Conservation (phyloP, 306 rosid species). For the Calophaca sinica region DNA sequence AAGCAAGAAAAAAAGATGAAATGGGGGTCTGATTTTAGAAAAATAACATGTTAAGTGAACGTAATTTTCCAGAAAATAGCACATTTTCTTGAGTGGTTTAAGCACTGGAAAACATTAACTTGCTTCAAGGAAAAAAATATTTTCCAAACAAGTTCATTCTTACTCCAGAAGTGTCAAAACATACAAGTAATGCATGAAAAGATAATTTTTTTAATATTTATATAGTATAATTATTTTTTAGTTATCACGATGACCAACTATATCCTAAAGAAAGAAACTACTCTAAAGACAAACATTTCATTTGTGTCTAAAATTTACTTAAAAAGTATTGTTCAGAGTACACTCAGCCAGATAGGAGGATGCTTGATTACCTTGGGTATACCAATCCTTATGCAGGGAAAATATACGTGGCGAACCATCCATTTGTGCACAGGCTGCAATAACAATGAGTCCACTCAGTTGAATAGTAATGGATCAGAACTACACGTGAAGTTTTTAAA, state of each 20-base stretch:
- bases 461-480: constrained; percentile 30
- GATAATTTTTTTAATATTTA: background rate
- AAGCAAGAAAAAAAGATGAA: constrained; percentile 4
- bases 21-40: constrained; percentile 1
- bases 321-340: constrained; percentile 22
- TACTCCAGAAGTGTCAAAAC: constrained; percentile 28
- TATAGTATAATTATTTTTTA: background rate
- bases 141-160: constrained; percentile 3
- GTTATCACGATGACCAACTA: constrained; percentile 19
- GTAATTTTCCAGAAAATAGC: constrained; percentile 18
- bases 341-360: constrained; percentile 17
- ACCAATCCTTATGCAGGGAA: constrained; percentile 84
- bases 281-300: constrained; percentile 24
- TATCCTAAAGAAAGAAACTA: constrained; percentile 30
- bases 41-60: constrained; percentile 9
- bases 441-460: constrained; percentile 42
- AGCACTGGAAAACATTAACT: background rate
- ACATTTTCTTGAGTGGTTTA: background rate
- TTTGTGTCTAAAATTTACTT: constrained; percentile 26
- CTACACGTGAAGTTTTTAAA: constrained; percentile 5
- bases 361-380: constrained; percentile 74
- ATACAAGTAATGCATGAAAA: constrained; percentile 21
- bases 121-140: background rate
- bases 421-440: constrained; percentile 97
- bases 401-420: constrained; percentile 94